Conservation (phyloP, 176 grass and related monocot genomes). For the Raddia distichophylla region DNA sequence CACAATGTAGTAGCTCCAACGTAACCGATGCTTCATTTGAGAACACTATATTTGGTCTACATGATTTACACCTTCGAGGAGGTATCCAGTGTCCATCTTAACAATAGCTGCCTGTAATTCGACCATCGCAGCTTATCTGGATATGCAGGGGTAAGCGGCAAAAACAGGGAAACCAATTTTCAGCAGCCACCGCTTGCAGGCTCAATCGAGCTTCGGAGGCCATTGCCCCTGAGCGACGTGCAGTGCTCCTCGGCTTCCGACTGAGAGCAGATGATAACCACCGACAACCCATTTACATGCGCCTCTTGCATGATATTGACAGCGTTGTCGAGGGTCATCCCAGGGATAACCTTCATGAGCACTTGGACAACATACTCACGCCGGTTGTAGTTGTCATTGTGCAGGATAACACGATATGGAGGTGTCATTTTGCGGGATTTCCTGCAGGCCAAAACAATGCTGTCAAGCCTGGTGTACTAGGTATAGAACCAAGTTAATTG, state of each 20-base stretch:
- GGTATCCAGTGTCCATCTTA: background rate
- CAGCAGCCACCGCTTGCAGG: constrained; percentile 83
- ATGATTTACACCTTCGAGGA: constrained; percentile 45
- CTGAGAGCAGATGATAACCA: constrained; percentile 87
- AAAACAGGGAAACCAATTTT: constrained; percentile 23
- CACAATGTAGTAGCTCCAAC: background rate
- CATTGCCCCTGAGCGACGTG: constrained; percentile 80
- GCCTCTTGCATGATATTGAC: constrained; percentile 99
- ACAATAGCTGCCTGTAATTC: background rate
- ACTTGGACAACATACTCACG: constrained; percentile 94
- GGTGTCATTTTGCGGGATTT: constrained; percentile 80
- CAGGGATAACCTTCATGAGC: constrained; percentile 97
- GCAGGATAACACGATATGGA: constrained; percentile 76
- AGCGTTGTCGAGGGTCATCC: constrained; percentile 88
- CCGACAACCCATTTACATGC: constrained; percentile 83
- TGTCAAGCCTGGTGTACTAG: constrained; percentile 18
- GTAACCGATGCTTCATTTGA: background rate
- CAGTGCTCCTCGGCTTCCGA: constrained; percentile 79
- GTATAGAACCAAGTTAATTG: background rate
- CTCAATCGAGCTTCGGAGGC: constrained; percentile 83
- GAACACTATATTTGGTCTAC: constrained; percentile 46
- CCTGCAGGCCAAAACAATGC: constrained; percentile 45
- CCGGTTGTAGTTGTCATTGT: constrained; percentile 91
- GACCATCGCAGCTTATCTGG: background rate
- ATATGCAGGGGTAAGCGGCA: constrained; percentile 23